Base-by-base conservation (phyloP, 2,329 filamentous ascomycete species). In the Coniella lustricola region DNA sequence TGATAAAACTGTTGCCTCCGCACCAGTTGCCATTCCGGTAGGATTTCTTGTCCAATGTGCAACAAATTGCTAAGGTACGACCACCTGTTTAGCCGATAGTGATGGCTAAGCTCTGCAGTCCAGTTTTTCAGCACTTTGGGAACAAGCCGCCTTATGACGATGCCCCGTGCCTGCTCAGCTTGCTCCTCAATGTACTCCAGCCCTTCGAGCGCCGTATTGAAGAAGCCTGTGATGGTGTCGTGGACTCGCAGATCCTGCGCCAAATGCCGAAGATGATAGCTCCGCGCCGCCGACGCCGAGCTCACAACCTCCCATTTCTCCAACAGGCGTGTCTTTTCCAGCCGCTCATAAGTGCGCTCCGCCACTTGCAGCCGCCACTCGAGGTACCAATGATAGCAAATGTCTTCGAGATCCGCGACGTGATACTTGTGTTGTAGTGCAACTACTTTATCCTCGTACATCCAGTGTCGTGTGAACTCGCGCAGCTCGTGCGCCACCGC, bases 1-100 rank as follows among this genome's bases (percentile, higher is more conserved):
- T 56, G 53, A 34, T 57, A 50, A 31, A 57, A 54, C 10, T 54
- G 48, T 18, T 50, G 38, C 33, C 54, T 35, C 21, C 48, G 50
- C 18, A 53, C 29, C 7, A 40, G 44, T 3, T 42, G 48, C 50
- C 50, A 53, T 32, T 53, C 47, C 22, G 48, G 41, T n/a, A 53
- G n/a, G 29, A 50, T 33, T 7, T 38, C 36, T 10, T 53, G 47
- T 13, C 50, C 45, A 2, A 40, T 45, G 4, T 48, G 29, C 39
- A 44, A 50, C 18, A 41, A 38, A 13, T 45, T 48, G 21, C 38
- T 44, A 17, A 53, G 34, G 16, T 20, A 39, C 8, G 48, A 46
- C 50, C 50, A 53, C 10, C 41, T 50, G 4, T 40, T 21, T 20
- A 53, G n/a, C 35, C 44, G 41, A 9, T 32, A 32, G 32, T 44